A percentile compares a stretch with the other conserved stretches of the same genome.
Conservation (phyloP, 441 rosid species). For the Erodium trifolium region DNA sequence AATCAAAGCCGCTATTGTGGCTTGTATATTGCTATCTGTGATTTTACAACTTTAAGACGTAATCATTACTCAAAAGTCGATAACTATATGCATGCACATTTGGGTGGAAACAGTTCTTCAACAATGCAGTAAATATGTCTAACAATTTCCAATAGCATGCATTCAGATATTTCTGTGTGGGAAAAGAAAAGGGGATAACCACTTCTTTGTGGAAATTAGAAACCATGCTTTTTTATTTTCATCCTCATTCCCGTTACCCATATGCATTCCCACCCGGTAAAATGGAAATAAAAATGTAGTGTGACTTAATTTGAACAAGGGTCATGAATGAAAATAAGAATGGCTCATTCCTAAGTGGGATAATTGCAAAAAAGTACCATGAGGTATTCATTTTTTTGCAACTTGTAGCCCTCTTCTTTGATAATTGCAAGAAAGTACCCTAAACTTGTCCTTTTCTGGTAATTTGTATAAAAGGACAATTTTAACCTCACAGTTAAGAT, state of each 20-base stretch:
- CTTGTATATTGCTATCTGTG: background rate
- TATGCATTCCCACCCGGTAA: background rate
- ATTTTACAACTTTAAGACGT: background rate
- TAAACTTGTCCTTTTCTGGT: too few relatives aligned
- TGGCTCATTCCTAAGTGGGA: too few relatives aligned
- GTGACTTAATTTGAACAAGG: too few relatives aligned
- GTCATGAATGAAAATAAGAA: too few relatives aligned
- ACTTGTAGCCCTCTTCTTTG: too few relatives aligned
- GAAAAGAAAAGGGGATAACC: background rate
- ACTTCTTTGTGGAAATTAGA: background rate
- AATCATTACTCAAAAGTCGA: background rate
- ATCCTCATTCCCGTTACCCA: background rate
- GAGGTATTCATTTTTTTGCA: too few relatives aligned
- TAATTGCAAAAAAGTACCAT: too few relatives aligned
- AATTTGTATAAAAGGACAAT: too few relatives aligned
- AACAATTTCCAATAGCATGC: background rate
- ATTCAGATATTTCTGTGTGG: background rate
- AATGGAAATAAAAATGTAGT: background rate
- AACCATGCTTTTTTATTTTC: background rate
- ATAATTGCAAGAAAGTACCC: too few relatives aligned
- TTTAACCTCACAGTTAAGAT: too few relatives aligned
- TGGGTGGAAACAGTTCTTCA: background rate
- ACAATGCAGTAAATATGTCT: background rate
- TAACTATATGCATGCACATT: background rate
- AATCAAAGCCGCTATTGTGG: background rate